Conservation (phyloP, 2,329 filamentous ascomycete species). For the Bipolaris cookei region DNA sequence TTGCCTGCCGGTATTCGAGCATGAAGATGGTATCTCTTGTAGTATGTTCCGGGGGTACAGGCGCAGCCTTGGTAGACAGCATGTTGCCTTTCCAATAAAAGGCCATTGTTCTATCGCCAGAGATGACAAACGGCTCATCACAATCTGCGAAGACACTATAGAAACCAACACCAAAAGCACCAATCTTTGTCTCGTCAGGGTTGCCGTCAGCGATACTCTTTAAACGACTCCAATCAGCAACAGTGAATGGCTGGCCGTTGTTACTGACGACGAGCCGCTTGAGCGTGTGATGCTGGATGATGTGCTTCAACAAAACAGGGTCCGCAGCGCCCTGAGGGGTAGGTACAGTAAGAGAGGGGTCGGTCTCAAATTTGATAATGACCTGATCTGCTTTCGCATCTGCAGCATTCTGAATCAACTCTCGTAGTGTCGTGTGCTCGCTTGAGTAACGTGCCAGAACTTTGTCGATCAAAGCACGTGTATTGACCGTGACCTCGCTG, state of each 20-base stretch:
- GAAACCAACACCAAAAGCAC: slow-evolving; percentile 97
- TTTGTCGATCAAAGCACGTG: slow-evolving; percentile 94
- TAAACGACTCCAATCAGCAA: slow-evolving; percentile 89
- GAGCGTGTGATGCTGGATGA: slow-evolving; percentile 82
- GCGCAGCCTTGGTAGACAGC: slow-evolving; percentile 86
- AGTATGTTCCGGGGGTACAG: slow-evolving; percentile 70
- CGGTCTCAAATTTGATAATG: slow-evolving; percentile 88
- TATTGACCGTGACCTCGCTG: slow-evolving; percentile 97
- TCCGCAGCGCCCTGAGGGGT: slow-evolving; percentile 68
- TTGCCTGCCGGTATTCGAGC: slow-evolving; percentile 88
- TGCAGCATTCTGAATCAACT: slow-evolving; percentile 97
- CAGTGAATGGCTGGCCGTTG: slow-evolving; percentile 84
- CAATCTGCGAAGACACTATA: slow-evolving; percentile 99
- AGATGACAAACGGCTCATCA: slow-evolving; percentile 96
- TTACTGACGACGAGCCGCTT: slow-evolving; percentile 90
- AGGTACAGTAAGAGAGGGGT: slow-evolving; percentile 80
- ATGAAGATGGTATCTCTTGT: slow-evolving; percentile 86
- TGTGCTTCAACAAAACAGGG: slow-evolving; percentile 79
- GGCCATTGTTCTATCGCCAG: slow-evolving; percentile 90
- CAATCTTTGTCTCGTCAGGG: slow-evolving; percentile 98
- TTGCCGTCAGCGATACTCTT: slow-evolving; percentile 99
- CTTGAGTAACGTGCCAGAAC: slow-evolving; percentile 95
- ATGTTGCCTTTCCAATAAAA: slow-evolving; percentile 99
- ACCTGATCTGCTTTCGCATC: slow-evolving; percentile 92
- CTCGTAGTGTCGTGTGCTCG: slow-evolving; percentile 86